Conservation (phyloP, 2,329 filamentous ascomycete genomes). For the Claviceps humidiphila region DNA sequence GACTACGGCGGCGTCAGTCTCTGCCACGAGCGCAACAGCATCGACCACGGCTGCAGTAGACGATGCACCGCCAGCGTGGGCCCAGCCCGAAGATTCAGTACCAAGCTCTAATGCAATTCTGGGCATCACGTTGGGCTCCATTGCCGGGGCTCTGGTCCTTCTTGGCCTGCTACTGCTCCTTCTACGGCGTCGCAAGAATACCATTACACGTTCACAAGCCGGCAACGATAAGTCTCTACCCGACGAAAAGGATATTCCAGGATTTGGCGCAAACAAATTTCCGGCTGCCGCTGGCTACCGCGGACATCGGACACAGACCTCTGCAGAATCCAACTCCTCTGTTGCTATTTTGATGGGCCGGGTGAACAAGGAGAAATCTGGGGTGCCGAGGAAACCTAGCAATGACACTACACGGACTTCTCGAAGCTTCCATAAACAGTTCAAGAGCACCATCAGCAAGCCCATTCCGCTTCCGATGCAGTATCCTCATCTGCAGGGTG, state of each 20-base stretch:
- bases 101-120: constrained; percentile 46
- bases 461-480: constrained; percentile 37
- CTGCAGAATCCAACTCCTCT: constrained; percentile 46
- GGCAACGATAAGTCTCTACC: constrained; percentile 27
- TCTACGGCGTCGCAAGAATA: constrained; percentile 34
- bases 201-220: constrained; percentile 34
- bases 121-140: constrained; percentile 69
- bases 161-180: constrained; percentile 61
- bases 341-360: constrained; percentile 56
- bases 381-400: constrained; percentile 40
- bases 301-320: constrained; percentile 39
- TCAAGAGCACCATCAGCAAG: constrained; percentile 49
- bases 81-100: constrained; percentile 12
- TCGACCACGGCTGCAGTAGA: constrained; percentile 12
- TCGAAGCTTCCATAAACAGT: constrained; percentile 44
- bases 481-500: constrained; percentile 19
- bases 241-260: constrained; percentile 46
- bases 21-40: constrained; percentile 9
- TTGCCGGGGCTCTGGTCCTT: constrained; percentile 58
- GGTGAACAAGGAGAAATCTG: constrained; percentile 31
- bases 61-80: background rate
- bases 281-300: constrained; percentile 27
- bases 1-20: constrained; percentile 9
- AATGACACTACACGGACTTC: constrained; percentile 38
- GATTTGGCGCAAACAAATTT: constrained; percentile 30